These are phyloP conservation scores for Aureobasidium sp. DNA, from an alignment of 2,329 filamentous ascomycete species.

Conservation along the genomic window DNA sequence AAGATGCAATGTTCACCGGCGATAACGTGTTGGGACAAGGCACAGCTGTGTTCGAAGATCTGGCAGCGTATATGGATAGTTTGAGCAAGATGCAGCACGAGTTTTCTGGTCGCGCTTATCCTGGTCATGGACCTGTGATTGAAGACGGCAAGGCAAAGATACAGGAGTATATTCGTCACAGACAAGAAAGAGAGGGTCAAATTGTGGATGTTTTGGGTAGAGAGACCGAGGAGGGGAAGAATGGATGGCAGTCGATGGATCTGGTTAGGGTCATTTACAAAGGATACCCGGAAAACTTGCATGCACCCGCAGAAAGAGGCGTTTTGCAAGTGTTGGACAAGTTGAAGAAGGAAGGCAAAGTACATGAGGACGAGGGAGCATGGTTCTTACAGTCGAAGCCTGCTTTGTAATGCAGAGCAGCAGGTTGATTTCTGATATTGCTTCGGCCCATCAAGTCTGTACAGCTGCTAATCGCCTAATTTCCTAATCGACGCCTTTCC, in stretches of 20 bases:
- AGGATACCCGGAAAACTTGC: conserved; percentile 66
- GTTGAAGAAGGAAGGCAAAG: conserved; percentile 61
- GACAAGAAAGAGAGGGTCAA: conserved; percentile 70
- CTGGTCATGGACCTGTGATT: conserved; percentile 77
- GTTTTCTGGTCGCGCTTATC: conserved; percentile 66
- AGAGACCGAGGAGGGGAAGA: conserved; percentile 17
- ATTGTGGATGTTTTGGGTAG: conserved; percentile 54
- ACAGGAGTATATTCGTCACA: conserved; percentile 73
- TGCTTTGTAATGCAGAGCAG: neutral
- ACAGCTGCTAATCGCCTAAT: neutral
- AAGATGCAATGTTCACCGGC: conserved; percentile 78
- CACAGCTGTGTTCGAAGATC: conserved; percentile 75
- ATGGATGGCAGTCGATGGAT: conserved; percentile 62
- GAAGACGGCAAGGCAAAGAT: conserved; percentile 65
- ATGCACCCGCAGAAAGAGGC: conserved; percentile 66
- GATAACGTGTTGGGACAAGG: conserved; percentile 86
- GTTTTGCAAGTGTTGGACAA: conserved; percentile 73
- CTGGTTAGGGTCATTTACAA: conserved; percentile 83
- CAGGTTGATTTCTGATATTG: neutral
- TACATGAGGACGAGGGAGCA: neutral
- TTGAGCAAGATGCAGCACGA: conserved; percentile 59
- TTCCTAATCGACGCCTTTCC: neutral
- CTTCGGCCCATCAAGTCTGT: neutral
- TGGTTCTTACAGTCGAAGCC: conserved; percentile 10
- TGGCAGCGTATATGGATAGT: conserved; percentile 59